These are phyloP conservation scores for Penicillium canescens DNA, from an alignment of 495 filamentous ascomycete species.

Conservation along the genomic window DNA sequence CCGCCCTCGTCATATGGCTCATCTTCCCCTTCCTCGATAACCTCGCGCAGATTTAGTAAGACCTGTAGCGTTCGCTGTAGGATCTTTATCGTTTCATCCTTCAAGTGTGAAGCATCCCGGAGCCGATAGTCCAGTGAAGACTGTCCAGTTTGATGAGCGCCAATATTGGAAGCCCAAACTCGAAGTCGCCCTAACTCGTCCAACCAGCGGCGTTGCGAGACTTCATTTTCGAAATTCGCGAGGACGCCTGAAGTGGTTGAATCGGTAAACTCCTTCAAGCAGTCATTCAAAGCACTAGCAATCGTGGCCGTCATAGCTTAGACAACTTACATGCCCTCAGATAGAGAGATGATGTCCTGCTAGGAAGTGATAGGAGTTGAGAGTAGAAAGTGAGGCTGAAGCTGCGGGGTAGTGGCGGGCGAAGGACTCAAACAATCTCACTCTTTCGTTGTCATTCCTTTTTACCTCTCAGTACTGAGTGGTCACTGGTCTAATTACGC, in stretches of 20 bases:
- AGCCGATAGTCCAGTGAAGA: constrained; percentile 49
- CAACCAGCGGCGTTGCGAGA: constrained; percentile 11
- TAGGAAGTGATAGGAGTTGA: no score
- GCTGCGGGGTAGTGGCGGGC: no score
- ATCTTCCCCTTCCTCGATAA: constrained; percentile 1
- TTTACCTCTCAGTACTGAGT: no score
- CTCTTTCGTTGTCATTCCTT: no score
- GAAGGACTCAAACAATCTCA: no score
- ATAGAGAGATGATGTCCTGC: no score
- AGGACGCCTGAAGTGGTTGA: not conserved
- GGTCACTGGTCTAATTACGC: no score
- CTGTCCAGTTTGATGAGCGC: constrained; percentile 37
- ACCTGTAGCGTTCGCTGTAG: constrained; percentile 21
- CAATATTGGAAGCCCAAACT: constrained; percentile 48
- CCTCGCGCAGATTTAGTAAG: not conserved
- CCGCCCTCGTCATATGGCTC: not conserved
- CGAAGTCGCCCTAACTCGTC: constrained; percentile 42
- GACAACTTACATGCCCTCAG: no score
- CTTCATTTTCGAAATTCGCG: constrained; percentile 4
- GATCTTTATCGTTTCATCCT: constrained; percentile 32
- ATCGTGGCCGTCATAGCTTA: no score
- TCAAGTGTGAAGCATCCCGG: constrained; percentile 45
- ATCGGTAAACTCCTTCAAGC: not conserved
- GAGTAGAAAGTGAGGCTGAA: no score
- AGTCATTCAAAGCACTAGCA: not conserved